These are phyloP conservation scores for Dalbergia cochinchinensis DNA, from an alignment of 306 rosid species.

Conservation along the genomic window DNA sequence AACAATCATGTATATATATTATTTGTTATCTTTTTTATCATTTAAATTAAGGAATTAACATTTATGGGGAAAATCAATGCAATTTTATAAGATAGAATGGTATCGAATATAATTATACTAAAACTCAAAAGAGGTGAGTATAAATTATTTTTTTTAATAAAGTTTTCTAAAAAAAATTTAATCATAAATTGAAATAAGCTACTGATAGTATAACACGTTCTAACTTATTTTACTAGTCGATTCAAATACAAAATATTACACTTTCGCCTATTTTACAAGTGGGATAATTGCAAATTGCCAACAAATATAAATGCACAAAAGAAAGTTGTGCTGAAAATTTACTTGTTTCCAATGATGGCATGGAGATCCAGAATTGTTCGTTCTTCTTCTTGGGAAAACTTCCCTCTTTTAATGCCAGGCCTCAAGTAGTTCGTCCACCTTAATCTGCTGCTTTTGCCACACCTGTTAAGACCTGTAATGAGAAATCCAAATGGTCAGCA, in stretches of 20 bases:
- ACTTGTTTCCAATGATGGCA: constrained; percentile 55
- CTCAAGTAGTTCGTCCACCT: constrained; percentile 56
- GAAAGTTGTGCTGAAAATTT: constrained; percentile 8
- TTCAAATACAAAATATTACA: not conserved
- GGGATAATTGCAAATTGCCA: constrained; percentile 18
- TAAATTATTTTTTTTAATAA: too few species aligned
- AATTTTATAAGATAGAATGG: too few species aligned
- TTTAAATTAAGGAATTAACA: too few species aligned
- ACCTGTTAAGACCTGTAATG: constrained; percentile 50
- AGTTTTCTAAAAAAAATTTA: too few species aligned
- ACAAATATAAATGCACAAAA: not conserved
- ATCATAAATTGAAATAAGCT: too few species aligned
- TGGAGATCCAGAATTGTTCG: constrained; percentile 45
- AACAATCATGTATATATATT: too few species aligned
- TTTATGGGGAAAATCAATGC: too few species aligned
- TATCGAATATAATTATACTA: too few species aligned
- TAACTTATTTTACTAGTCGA: too few species aligned
- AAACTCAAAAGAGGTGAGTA: too few species aligned
- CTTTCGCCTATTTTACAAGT: not conserved
- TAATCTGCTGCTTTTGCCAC: constrained; percentile 55
- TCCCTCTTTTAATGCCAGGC: constrained; percentile 54
- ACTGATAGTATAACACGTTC: too few species aligned
- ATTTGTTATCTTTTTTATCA: too few species aligned
- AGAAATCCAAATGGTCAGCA: constrained; percentile 7
- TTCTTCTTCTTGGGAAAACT: constrained; percentile 52